Evolutionary conservation across 2,329 filamentous ascomycete genomes (phyloP).

Genomic region (Hirsutella thompsonii): DNA sequence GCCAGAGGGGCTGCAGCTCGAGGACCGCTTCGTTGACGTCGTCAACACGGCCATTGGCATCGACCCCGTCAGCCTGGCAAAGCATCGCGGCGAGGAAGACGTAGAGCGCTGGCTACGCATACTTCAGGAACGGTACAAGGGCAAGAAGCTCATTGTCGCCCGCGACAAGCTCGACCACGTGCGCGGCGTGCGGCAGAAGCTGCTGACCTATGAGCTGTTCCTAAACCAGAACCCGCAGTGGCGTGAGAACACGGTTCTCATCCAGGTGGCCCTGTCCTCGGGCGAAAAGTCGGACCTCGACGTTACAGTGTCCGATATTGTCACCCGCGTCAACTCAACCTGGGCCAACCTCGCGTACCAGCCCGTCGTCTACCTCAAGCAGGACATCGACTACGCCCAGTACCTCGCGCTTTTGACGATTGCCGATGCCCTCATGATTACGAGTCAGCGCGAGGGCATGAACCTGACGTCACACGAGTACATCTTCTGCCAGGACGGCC

Average conservation of each 20-base stretch:
- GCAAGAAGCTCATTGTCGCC: slow-evolving; percentile 82
- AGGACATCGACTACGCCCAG: slow-evolving; percentile 85
- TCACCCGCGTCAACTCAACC: slow-evolving; percentile 82
- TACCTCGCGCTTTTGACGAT: slow-evolving; percentile 86
- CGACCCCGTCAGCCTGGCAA: slow-evolving; percentile 62
- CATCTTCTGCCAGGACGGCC: slow-evolving; percentile 82
- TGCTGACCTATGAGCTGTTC: slow-evolving; percentile 85
- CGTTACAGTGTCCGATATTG: slow-evolving; percentile 82
- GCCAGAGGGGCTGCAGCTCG: slow-evolving; percentile 75
- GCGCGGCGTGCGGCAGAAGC: slow-evolving; percentile 83
- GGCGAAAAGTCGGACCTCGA: slow-evolving; percentile 82
- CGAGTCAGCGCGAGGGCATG: slow-evolving; percentile 93
- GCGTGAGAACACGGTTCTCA: slow-evolving; percentile 76
- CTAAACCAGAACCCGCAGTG: slow-evolving; percentile 87
- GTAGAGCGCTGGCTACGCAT: slow-evolving; percentile 69
- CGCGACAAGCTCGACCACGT: slow-evolving; percentile 91
- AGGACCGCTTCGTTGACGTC: slow-evolving; percentile 88
- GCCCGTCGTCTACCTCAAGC: slow-evolving; percentile 84
- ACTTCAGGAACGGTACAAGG: slow-evolving; percentile 72
- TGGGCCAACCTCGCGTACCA: slow-evolving; percentile 88
- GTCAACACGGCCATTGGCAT: slow-evolving; percentile 80
- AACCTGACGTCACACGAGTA: slow-evolving; percentile 93
- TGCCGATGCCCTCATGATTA: slow-evolving; percentile 87
- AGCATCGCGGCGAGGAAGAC: slow-evolving; percentile 57
- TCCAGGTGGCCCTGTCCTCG: slow-evolving; percentile 86